Conservation (phyloP, 2,329 filamentous ascomycete genomes). For the Alternaria triticimaculans region DNA sequence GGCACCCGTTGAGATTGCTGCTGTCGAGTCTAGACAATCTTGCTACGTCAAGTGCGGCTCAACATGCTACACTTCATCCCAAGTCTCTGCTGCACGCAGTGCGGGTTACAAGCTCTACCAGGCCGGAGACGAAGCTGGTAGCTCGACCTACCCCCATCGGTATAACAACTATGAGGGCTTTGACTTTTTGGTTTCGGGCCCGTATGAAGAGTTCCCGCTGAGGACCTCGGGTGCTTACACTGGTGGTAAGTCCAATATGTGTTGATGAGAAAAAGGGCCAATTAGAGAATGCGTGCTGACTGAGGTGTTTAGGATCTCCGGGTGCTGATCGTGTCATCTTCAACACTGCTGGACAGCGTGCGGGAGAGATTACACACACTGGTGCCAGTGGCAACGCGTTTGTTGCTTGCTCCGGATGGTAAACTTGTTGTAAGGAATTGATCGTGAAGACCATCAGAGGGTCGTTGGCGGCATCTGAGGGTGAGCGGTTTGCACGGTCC, state of each 20-base stretch:
- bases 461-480: not conserved
- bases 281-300: not conserved
- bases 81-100: constrained; percentile 59
- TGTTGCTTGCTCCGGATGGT: constrained; percentile 62
- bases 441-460: not conserved
- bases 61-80: constrained; percentile 58
- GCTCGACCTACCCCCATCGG: constrained; percentile 62
- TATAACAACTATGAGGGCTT: constrained; percentile 71
- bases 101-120: constrained; percentile 61
- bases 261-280: not conserved
- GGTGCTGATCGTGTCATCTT: constrained; percentile 73
- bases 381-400: constrained; percentile 73
- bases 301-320: constrained; percentile 59
- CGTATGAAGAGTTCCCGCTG: constrained; percentile 71
- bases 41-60: constrained; percentile 62
- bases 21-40: constrained; percentile 47
- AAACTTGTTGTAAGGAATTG: not conserved
- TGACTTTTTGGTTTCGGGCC: constrained; percentile 62
- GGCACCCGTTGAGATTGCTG: constrained; percentile 6
- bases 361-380: constrained; percentile 73
- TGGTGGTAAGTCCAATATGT: constrained; percentile 55
- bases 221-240: constrained; percentile 59
- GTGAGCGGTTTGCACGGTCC: not conserved
- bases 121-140: constrained; percentile 46
- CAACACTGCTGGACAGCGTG: constrained; percentile 62